A percentile compares a stretch with the other conserved stretches of the same genome.
These are phyloP conservation scores for Ceratobasidium sp. DNA, from an alignment of 1,284 basidiomycete species.

Conservation along the genomic window DNA sequence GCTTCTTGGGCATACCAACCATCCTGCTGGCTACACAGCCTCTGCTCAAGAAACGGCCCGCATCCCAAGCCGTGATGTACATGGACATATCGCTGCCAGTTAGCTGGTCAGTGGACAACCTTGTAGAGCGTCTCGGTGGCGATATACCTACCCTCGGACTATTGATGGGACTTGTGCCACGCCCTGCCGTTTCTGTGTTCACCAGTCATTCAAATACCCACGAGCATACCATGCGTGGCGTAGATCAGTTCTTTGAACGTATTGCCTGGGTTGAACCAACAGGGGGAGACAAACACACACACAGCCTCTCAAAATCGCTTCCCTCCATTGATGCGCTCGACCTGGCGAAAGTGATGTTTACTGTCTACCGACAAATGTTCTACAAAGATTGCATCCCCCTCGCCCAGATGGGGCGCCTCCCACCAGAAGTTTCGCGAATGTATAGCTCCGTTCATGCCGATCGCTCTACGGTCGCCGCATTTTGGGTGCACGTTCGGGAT, in stretches of 20 bases:
- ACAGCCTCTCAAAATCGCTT: not conserved
- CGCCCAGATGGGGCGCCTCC: not conserved
- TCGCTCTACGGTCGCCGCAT: not conserved
- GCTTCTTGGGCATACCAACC: constrained; percentile 9
- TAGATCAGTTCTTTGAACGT: not conserved
- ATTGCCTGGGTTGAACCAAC: constrained; percentile 30
- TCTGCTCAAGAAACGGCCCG: constrained; percentile 6
- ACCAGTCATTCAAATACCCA: constrained; percentile 8
- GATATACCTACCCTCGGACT: not conserved
- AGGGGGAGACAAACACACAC: constrained; percentile 14
- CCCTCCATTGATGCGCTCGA: not conserved
- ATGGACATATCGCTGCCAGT: not conserved
- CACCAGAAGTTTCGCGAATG: too few relatives aligned
- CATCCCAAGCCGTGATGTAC: constrained; percentile 18
- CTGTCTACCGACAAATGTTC: constrained; percentile 7
- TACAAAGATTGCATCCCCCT: not conserved
- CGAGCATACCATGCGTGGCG: not conserved
- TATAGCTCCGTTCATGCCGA: not conserved
- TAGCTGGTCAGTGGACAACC: not conserved
- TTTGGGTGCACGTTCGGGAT: not conserved
- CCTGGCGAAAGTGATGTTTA: not conserved
- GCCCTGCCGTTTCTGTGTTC: constrained; percentile 2
- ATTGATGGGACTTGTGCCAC: constrained; percentile 19
- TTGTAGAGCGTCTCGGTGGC: not conserved
- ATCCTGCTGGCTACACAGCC: constrained; percentile 3